These are phyloP conservation scores for Noccaea caerulescens DNA, from an alignment of 345 rosid genomes.

Conservation along the genomic window DNA sequence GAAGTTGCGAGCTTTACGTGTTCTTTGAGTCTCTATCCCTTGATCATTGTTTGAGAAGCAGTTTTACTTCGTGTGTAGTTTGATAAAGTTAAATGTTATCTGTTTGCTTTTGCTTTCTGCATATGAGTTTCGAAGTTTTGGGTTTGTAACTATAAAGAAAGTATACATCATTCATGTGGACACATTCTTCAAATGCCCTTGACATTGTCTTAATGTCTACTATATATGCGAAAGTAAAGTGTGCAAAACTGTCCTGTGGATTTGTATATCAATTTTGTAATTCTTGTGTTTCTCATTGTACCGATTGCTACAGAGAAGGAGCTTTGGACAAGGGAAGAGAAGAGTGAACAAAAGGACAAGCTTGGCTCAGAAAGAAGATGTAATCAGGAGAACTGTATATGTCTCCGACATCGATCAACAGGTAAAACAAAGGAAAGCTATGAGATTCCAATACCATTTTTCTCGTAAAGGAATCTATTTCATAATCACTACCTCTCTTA, in stretches of 20 bases:
- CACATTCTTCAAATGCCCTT: constrained; percentile 2
- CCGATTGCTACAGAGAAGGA: constrained; percentile 64
- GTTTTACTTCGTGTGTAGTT: constrained; percentile 15
- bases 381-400: constrained; percentile 62
- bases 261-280: constrained; percentile 8
- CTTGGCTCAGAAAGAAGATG: constrained; percentile 88
- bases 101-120: constrained; percentile 15
- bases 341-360: constrained; percentile 82
- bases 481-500: constrained; percentile 19
- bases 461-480: constrained; percentile 10
- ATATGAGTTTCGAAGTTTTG: neutral
- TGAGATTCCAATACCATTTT: neutral
- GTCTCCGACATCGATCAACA: constrained; percentile 47
- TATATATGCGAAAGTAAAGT: constrained; percentile 16
- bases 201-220: neutral
- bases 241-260: neutral
- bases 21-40: neutral
- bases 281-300: constrained; percentile 22
- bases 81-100: neutral
- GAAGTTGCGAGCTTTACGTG: constrained; percentile 27
- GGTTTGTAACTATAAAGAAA: neutral
- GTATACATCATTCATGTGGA: constrained; percentile 12
- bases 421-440: constrained; percentile 2
- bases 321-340: constrained; percentile 68
- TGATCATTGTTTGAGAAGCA: constrained; percentile 20